Base-by-base conservation (phyloP, 176 grass and related monocot species). In the Sorghum bicolor region DNA sequence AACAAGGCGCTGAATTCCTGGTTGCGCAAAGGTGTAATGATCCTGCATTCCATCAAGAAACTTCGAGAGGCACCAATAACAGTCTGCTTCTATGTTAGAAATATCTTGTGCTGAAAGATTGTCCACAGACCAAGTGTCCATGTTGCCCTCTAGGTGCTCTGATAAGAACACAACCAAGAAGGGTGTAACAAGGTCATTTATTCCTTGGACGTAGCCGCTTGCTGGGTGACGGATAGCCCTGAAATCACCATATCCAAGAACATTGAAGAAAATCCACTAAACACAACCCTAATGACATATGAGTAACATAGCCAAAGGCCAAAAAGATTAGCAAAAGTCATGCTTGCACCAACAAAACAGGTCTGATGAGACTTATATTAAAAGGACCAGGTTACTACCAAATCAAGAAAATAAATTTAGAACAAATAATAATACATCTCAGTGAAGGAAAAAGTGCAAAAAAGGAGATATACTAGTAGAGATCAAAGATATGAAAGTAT, bases 161-260 rank as follows among this genome's bases (percentile, higher is more conserved):
- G 94, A 97, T 79, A 97, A 91, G 78, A 97, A 97, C 38, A 97
- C 92, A 10, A 97, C 87, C 57, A 97, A 77, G 84, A 97, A 97
- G 25, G 94, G 94, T 15, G 94, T 96, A 22, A 99, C 86, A 76
- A 99, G 87, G 78, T 99, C 96, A 2, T 99, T 99, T 94, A 99
- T 99, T 88, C 96, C 96, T 87, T 99, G 96, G 72, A 99, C 96
- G 10, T 99, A 99, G 39, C 96, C 96, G 52, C 96, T 99, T 81
- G 96, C 93, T 36, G 96, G 96, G 61, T 99, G 96, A 63, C 96
- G 83, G 82, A 99, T 99, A 39, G 93, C 93, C 96, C 96, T 99
- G 83, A 65, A 77, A 83, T 43, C 66, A 39, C 16, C 72, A 64
- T 50, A 50, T 82, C 22, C 83, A 14, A 19, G 29, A 76, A 84